Percentiles rank a stretch among this genome's conserved stretches.
phyloP scores from a whole-genome alignment of 106 monocot genomes.

The Xerophyta viscosa region DNA sequence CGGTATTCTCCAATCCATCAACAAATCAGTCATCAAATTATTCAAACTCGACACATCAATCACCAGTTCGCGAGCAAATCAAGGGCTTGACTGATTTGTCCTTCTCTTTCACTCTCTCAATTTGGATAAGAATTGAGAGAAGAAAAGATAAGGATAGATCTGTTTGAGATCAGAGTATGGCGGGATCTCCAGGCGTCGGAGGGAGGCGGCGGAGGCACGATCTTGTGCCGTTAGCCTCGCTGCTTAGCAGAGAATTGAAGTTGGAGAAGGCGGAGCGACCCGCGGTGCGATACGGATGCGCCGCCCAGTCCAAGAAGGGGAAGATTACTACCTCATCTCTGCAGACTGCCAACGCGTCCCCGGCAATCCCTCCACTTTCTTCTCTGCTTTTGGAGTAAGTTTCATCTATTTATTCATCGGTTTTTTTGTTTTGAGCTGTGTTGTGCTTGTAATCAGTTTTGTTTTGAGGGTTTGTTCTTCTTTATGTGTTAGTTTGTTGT shows the following conservation, averaged over 20 bases:
- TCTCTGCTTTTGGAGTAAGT: neutral
- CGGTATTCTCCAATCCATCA: no score
- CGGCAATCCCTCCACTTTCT: neutral
- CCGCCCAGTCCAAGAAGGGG: constrained; percentile 3
- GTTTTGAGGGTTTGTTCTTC: no score
- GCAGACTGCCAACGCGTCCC: constrained; percentile 3
- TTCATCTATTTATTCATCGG: neutral
- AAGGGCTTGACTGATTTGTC: no score
- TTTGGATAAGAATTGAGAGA: neutral
- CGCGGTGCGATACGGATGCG: neutral
- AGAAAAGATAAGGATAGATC: neutral
- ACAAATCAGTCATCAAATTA: no score
- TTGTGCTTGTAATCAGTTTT: no score
- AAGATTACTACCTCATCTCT: neutral
- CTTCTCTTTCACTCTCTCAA: no score
- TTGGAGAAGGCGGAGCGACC: neutral
- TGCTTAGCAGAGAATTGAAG: neutral
- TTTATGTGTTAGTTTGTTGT: no score
- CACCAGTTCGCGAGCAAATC: no score
- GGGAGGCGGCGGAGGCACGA: neutral
- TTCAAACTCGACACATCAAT: no score
- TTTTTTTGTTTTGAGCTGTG: no score
- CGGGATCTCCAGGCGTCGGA: neutral
- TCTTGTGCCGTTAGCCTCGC: neutral
- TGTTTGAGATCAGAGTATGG: neutral